Base-by-base conservation (phyloP, 2,329 filamentous ascomycete species). In the Chaetomiaceae sp. region DNA sequence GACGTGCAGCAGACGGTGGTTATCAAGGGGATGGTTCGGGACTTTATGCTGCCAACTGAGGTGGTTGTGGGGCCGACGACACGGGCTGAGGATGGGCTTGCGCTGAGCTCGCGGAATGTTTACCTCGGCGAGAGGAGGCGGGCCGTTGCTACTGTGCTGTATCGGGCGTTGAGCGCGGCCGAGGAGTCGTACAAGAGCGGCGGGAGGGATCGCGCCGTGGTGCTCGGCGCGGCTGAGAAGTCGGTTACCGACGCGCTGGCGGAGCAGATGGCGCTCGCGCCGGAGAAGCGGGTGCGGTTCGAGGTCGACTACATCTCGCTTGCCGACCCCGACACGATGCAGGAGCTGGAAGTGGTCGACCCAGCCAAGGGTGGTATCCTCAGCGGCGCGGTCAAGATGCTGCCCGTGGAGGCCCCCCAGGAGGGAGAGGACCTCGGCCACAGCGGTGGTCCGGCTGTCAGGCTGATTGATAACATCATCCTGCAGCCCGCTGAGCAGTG, bases 1-100 rank as follows among this genome's bases (percentile, higher is more conserved):
- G 93, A 99, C 67, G 83, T 96, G 17, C 93, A 99, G 73, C 93
- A 99, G 71, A 95, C 90, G 0, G 87, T 95, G 16, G 81, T 99
- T 10, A 87, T 99, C 62, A 84, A 82, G 62, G 82, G 87, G 39
- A 83, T 99, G 81, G 87, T 96, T 27, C 78, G 82, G 58, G 93
- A 99, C 68, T 91, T 99, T 58, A 82, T 90, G 66, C 68, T 97
- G 35, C 81, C 87, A 34, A 86, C 82, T 3, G 74, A 87, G 19
- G 82, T 97, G 8, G 77, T 84, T 27, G 77, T 97, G 48, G 81
- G 85, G 5, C 75, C 81, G 0, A 99, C 93, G 0, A 74, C 82
- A 51, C 78, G 93, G 44, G 91, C 95, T 55, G 48, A 64, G 2
- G 90, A 96, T 66, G 92, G 92, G 1, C 72, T 99, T 54, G 93